These are phyloP conservation scores for Lanmaoa pseudosensibilis DNA, from an alignment of 768 basidiomycete genomes.

Conservation along the genomic window DNA sequence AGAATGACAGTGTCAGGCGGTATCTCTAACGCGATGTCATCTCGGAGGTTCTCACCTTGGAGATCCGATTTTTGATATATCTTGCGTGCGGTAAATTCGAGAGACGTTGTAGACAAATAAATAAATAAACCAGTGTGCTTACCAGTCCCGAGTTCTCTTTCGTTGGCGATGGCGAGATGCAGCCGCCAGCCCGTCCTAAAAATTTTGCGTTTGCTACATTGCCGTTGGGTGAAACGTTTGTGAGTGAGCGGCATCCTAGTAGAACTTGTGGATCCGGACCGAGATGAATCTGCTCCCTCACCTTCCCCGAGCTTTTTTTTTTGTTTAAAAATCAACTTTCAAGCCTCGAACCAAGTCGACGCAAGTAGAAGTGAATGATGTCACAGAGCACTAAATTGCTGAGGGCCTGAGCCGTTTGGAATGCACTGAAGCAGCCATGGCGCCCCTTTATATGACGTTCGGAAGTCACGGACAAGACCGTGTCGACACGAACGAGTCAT, in stretches of 20 bases:
- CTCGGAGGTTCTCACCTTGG: slow-evolving; percentile 31
- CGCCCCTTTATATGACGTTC: neutral
- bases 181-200: slow-evolving; percentile 34
- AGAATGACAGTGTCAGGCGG: neutral
- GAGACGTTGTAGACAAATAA: neutral
- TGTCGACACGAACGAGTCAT: neutral
- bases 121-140: neutral
- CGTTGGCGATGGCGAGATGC: slow-evolving; percentile 20
- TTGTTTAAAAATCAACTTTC: neutral
- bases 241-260: neutral
- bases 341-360: neutral
- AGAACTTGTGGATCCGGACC: neutral
- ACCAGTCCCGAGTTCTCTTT: slow-evolving; percentile 50
- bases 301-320: slow-evolving; percentile 29
- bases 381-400: neutral
- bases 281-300: slow-evolving; percentile 2
- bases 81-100: slow-evolving; percentile 22
- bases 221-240: neutral
- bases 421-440: neutral
- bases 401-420: neutral
- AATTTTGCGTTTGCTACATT: neutral
- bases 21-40: neutral
- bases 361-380: neutral
- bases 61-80: slow-evolving; percentile 51
- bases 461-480: neutral